Conservation (phyloP, 257 asterid species). For the Rhazya stricta region DNA sequence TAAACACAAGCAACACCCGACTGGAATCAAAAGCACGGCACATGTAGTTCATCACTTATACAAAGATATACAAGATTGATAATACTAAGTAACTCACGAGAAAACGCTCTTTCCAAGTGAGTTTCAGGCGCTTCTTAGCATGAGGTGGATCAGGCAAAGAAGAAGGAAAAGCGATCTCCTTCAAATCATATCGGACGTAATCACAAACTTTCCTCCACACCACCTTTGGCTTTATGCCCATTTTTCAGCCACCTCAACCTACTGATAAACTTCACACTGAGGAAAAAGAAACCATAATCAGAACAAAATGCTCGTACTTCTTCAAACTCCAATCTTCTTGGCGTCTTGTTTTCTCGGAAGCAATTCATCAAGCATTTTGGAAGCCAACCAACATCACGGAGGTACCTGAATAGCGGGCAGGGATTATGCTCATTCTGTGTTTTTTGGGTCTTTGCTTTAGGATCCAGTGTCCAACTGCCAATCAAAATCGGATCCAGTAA, state of each 20-base stretch:
- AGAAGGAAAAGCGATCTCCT: conserved; percentile 87
- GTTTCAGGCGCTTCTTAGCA: conserved; percentile 48
- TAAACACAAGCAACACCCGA: not conserved
- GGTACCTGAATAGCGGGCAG: not conserved
- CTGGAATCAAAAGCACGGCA: not conserved
- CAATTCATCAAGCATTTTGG: conserved; percentile 14
- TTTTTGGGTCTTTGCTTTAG: not conserved
- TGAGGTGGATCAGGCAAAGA: conserved; percentile 91
- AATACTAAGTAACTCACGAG: conserved; percentile 42
- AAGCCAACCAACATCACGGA: not conserved
- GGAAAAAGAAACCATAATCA: no score
- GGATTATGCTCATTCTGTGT: not conserved
- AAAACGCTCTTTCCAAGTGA: conserved; percentile 65
- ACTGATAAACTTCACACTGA: not conserved
- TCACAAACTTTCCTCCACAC: conserved; percentile 56
- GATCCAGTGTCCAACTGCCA: not conserved
- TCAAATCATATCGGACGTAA: conserved; percentile 77
- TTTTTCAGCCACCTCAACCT: not conserved
- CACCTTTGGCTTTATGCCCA: conserved; percentile 57
- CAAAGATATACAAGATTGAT: not conserved
- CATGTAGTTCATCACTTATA: not conserved
- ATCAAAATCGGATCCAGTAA: no score
- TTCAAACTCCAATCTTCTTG: not conserved
- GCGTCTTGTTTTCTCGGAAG: not conserved
- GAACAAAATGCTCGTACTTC: not conserved